A percentile compares a stretch with the other conserved stretches of the same genome.
Evolutionary conservation across 2,329 filamentous ascomycete genomes (phyloP).

Genomic region (Pseudogymnoascus sp.): DNA sequence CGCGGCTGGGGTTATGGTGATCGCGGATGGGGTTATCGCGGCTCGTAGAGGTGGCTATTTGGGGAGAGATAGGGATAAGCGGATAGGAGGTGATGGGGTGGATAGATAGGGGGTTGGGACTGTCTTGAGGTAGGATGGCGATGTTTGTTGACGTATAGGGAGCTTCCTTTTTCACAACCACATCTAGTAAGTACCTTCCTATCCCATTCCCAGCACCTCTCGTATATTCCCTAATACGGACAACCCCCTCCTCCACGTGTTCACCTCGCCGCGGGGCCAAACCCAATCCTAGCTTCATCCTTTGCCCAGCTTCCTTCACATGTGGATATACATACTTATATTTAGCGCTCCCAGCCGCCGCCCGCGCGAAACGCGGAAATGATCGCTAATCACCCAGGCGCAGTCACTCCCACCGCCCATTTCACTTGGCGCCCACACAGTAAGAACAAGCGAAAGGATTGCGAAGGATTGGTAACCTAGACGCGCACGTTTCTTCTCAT

Average conservation of each 20-base stretch:
- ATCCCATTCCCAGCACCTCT: background rate
- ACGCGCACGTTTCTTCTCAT: background rate
- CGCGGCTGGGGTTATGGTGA: too few species aligned
- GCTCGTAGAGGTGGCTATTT: background rate
- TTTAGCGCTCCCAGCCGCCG: constrained; percentile 1
- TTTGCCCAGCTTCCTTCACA: background rate
- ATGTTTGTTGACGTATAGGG: background rate
- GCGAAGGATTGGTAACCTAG: background rate
- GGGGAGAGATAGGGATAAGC: background rate
- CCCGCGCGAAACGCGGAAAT: background rate
- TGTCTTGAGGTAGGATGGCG: background rate
- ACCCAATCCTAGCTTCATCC: background rate
- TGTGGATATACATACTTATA: background rate
- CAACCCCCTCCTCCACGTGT: background rate
- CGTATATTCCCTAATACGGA: background rate
- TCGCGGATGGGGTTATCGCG: constrained; percentile 1
- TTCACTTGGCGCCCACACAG: background rate
- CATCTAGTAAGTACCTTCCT: background rate
- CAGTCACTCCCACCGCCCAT: background rate
- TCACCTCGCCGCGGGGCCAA: background rate
- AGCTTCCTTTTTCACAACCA: background rate
- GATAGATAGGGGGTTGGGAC: background rate
- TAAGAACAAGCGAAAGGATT: background rate
- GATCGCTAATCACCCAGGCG: background rate
- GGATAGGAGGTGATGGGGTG: background rate